Conservation (phyloP, 2,329 filamentous ascomycete genomes). For the Didymella glomerata region DNA sequence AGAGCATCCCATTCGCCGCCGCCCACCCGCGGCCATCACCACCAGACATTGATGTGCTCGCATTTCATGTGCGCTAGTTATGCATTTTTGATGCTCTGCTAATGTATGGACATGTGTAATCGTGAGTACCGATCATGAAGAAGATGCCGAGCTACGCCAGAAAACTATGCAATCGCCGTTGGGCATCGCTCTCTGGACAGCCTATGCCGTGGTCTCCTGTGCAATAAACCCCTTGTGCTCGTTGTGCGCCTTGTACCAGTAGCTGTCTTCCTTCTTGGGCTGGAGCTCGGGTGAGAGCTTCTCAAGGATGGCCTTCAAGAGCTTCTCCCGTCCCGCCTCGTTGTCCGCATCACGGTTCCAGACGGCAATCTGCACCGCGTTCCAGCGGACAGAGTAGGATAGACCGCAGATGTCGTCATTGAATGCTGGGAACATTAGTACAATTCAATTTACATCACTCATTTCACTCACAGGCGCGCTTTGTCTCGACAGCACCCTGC, state of each 20-base stretch:
- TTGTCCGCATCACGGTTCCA: constrained; percentile 92
- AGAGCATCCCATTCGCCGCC: constrained; percentile 28
- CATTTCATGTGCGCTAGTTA: background rate
- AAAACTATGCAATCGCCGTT: background rate
- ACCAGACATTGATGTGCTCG: background rate
- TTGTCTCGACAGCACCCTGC: constrained; percentile 72
- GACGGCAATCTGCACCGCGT: constrained; percentile 84
- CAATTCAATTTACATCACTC: too few relatives aligned
- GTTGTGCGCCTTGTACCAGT: constrained; percentile 88
- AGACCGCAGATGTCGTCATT: constrained; percentile 89
- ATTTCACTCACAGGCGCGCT: constrained; percentile 63
- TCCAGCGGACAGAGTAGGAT: constrained; percentile 86
- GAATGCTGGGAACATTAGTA: constrained; percentile 45
- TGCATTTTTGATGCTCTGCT: constrained; percentile 13
- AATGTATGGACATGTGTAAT: constrained; percentile 16
- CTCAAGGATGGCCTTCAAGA: constrained; percentile 76
- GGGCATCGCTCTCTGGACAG: background rate
- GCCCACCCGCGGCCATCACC: background rate
- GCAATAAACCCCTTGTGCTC: constrained; percentile 80
- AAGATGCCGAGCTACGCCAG: background rate
- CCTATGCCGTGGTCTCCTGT: constrained; percentile 21
- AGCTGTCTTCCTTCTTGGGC: constrained; percentile 69
- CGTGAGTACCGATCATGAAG: constrained; percentile 10
- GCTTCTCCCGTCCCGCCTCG: constrained; percentile 76
- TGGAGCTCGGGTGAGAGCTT: constrained; percentile 76